Evolutionary conservation across 2,329 filamentous ascomycete species (phyloP).

Genomic region (Aureobasidium sp.): DNA sequence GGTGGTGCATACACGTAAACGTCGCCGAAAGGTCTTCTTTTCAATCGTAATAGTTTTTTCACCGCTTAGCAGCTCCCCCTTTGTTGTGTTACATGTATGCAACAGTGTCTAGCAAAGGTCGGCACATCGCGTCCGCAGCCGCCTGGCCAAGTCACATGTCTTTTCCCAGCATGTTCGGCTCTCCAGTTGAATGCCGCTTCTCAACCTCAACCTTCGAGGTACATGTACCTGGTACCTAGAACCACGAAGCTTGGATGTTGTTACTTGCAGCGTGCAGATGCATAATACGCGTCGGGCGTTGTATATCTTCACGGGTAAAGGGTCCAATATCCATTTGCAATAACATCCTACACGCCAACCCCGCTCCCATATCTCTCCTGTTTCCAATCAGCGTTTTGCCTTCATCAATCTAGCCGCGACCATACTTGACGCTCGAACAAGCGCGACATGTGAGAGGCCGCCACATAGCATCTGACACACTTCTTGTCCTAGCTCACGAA

Average conservation of each 20-base stretch:
- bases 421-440: neutral
- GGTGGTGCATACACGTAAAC: conserved; percentile 10
- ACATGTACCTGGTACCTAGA: neutral
- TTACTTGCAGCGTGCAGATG: conserved; percentile 10
- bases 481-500: neutral
- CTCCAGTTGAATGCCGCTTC: conserved; percentile 5
- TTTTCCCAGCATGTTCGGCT: neutral
- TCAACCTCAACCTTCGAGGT: neutral
- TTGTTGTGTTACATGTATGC: neutral
- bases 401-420: conserved; percentile 13
- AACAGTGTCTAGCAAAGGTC: neutral
- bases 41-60: neutral
- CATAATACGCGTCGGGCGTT: conserved; percentile 4
- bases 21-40: neutral
- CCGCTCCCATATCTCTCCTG: neutral
- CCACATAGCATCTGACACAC: neutral
- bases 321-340: neutral
- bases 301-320: conserved; percentile 8
- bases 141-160: neutral
- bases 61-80: neutral
- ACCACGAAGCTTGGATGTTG: conserved; percentile 1
- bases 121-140: neutral
- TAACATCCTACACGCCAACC: conserved; percentile 3
- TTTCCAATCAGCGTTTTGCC: neutral
- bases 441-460: neutral